Conservation (phyloP, 495 filamentous ascomycete species). For the Aspergillus cavernicola region DNA sequence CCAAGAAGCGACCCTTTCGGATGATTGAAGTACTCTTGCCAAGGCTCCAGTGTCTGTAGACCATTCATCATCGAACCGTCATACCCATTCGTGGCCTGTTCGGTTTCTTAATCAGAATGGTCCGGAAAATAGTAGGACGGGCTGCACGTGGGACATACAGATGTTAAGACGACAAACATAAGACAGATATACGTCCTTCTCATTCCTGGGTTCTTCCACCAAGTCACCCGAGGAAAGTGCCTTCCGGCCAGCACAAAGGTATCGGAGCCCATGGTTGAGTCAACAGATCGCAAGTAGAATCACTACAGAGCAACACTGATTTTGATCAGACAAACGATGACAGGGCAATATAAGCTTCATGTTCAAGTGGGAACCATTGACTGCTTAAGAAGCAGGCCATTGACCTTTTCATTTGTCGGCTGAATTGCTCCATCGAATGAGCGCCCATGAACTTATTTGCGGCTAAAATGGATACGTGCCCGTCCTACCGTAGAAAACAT, state of each 20-base stretch:
- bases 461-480: no score
- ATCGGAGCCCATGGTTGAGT: conserved; percentile 32
- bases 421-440: no score
- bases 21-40: conserved; percentile 40
- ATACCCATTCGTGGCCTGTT: conserved; percentile 59
- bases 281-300: neutral
- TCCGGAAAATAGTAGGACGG: neutral
- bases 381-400: no score
- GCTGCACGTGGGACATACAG: conserved; percentile 15
- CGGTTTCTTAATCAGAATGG: neutral
- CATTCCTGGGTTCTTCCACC: conserved; percentile 40
- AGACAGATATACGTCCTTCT: conserved; percentile 34
- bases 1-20: conserved; percentile 53
- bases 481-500: no score
- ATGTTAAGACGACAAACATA: conserved; percentile 35
- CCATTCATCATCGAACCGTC: conserved; percentile 54
- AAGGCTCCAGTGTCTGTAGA: conserved; percentile 32
- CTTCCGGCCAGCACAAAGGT: conserved; percentile 40
- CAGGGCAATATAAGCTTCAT: no score
- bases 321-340: no score
- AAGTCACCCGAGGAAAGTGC: conserved; percentile 36
- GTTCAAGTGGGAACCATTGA: no score
- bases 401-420: no score
- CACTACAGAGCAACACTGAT: no score
- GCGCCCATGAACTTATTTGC: no score